Evolutionary conservation across 2,329 filamentous ascomycete species (phyloP).

Genomic region (Penicillium sp.): DNA sequence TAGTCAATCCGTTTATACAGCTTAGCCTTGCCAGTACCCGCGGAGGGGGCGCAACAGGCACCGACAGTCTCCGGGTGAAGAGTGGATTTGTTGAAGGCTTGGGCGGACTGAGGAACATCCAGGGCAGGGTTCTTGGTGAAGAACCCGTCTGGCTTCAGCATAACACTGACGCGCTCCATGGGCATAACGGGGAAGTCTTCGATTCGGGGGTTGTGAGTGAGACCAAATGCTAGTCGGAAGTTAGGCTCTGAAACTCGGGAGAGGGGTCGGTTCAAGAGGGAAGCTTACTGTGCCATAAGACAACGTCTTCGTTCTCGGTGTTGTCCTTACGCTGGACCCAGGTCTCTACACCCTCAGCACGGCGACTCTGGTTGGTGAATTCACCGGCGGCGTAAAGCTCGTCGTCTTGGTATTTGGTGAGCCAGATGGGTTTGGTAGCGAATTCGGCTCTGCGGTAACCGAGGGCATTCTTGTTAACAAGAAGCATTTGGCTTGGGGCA

Average conservation of each 20-base stretch:
- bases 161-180: conserved; percentile 57
- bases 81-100: conserved; percentile 48
- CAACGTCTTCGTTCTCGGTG: conserved; percentile 52
- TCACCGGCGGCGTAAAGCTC: conserved; percentile 60
- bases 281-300: conserved; percentile 45
- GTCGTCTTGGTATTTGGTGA: conserved; percentile 58
- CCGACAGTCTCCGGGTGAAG: conserved; percentile 32
- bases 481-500: conserved; percentile 62
- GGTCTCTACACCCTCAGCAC: conserved; percentile 58
- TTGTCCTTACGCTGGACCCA: conserved; percentile 54
- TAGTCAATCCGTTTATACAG: conserved; percentile 36
- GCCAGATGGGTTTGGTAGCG: conserved; percentile 59
- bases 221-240: conserved; percentile 47
- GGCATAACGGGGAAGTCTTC: conserved; percentile 74
- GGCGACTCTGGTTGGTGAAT: conserved; percentile 62
- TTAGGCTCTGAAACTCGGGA: too few species aligned
- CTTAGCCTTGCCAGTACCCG: conserved; percentile 32
- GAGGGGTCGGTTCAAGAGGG: too few species aligned
- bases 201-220: conserved; percentile 67
- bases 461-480: conserved; percentile 54
- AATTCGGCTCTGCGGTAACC: conserved; percentile 59
- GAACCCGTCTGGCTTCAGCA: conserved; percentile 56
- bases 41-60: conserved; percentile 25
- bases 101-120: conserved; percentile 49
- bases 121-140: conserved; percentile 57